Conservation (phyloP, 2,329 filamentous ascomycete species). For the Thielaviopsis ethacetica region DNA sequence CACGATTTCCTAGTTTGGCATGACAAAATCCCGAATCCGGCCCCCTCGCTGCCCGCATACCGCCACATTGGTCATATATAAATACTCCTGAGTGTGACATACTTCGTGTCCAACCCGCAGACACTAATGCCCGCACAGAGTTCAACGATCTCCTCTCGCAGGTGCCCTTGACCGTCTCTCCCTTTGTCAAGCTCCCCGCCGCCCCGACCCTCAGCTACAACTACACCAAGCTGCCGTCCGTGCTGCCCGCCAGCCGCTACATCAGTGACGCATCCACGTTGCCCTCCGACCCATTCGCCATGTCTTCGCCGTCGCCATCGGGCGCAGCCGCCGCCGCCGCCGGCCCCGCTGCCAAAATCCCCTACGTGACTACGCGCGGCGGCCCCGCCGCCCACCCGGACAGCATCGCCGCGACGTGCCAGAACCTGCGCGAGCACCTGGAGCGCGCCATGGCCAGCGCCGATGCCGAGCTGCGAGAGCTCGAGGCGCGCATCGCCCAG, state of each 20-base stretch:
- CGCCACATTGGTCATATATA: too few relatives aligned
- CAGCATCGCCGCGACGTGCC: slow-evolving; percentile 70
- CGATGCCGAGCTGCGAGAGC: slow-evolving; percentile 46
- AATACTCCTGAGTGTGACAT: neutral
- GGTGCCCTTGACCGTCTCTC: slow-evolving; percentile 82
- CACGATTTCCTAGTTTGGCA: neutral
- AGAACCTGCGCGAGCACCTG: slow-evolving; percentile 61
- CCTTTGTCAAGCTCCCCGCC: slow-evolving; percentile 79
- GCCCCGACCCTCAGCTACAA: slow-evolving; percentile 89
- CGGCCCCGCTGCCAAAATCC: slow-evolving; percentile 20
- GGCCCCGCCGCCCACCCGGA: slow-evolving; percentile 75
- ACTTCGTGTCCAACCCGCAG: neutral
- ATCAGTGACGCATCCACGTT: slow-evolving; percentile 29
- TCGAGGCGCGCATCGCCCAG: slow-evolving; percentile 49
- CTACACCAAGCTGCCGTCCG: slow-evolving; percentile 78
- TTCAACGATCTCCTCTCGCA: slow-evolving; percentile 82
- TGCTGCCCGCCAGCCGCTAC: slow-evolving; percentile 39
- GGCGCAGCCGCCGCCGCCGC: slow-evolving; percentile 22
- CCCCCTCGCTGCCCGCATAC: neutral
- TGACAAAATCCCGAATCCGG: neutral
- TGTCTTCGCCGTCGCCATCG: slow-evolving; percentile 16
- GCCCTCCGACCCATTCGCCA: slow-evolving; percentile 10
- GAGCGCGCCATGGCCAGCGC: slow-evolving; percentile 51
- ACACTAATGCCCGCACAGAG: slow-evolving; percentile 25
- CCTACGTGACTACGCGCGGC: slow-evolving; percentile 61